Evolutionary conservation across 2,329 filamentous ascomycete genomes (phyloP).

Genomic region (Nigrospora osmanthi): DNA sequence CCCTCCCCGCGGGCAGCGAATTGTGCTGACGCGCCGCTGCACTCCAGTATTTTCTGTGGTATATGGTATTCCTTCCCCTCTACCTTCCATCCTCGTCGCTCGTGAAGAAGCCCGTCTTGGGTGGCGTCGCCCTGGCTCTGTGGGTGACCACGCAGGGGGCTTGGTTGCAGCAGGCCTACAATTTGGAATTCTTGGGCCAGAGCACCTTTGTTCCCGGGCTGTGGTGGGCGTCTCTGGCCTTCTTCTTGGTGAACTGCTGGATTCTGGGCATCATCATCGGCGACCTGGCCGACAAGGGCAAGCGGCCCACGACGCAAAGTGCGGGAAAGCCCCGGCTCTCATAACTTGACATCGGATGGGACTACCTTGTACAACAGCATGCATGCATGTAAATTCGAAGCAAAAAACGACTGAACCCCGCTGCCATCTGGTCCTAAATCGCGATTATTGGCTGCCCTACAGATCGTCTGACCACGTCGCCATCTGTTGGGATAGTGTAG

Average conservation of each 20-base stretch:
- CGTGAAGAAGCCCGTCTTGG: conserved; percentile 49
- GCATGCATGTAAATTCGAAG: not conserved
- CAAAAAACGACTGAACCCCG: not conserved
- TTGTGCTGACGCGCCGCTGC: not conserved
- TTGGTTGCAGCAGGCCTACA: conserved; percentile 70
- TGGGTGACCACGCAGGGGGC: conserved; percentile 72
- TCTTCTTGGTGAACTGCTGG: conserved; percentile 84
- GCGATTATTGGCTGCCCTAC: no score
- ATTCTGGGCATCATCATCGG: conserved; percentile 72
- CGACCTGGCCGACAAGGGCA: conserved; percentile 41
- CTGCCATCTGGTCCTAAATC: not conserved
- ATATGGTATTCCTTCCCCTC: conserved; percentile 85
- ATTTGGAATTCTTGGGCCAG: conserved; percentile 69
- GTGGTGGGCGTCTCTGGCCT: conserved; percentile 65
- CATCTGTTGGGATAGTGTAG: no score
- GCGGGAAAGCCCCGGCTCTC: not conserved
- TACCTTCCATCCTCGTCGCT: conserved; percentile 79
- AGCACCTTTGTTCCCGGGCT: conserved; percentile 83
- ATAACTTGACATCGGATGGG: not conserved
- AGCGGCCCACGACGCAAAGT: not conserved
- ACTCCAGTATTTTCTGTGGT: conserved; percentile 91
- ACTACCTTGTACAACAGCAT: not conserved
- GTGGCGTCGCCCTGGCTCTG: conserved; percentile 54
- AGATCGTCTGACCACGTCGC: no score
- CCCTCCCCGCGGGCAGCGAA: not conserved